Evolutionary conservation across 2,329 filamentous ascomycete genomes (phyloP).

Genomic region (Fusarium poae): DNA sequence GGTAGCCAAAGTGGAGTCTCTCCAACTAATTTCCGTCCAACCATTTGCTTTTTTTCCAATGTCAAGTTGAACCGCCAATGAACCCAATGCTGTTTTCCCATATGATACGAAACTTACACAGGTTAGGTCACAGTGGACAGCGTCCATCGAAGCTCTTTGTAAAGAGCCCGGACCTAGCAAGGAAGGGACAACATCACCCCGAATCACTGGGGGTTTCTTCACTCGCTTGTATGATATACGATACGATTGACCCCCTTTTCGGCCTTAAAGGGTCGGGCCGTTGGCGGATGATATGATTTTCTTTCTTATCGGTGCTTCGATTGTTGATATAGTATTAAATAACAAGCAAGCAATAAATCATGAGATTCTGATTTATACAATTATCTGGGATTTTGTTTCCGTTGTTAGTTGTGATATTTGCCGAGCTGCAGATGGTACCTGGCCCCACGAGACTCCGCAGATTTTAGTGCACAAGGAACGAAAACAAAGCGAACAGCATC

Average conservation of each 20-base stretch:
- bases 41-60: constrained; percentile 5
- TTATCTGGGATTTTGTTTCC: constrained; percentile 4
- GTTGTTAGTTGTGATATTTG: constrained; percentile 10
- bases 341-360: neutral
- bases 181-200: constrained; percentile 16
- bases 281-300: constrained; percentile 33
- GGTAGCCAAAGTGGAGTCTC: constrained; percentile 29
- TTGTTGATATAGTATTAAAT: neutral
- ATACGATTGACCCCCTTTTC: constrained; percentile 19
- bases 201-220: constrained; percentile 2
- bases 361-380: constrained; percentile 18
- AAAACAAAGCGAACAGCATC: constrained; percentile 22
- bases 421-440: constrained; percentile 1
- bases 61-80: neutral
- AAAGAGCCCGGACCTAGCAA: constrained; percentile 20
- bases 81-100: neutral
- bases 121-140: constrained; percentile 11
- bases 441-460: constrained; percentile 23
- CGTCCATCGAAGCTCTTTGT: constrained; percentile 2
- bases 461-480: constrained; percentile 1
- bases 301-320: neutral
- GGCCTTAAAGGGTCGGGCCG: constrained; percentile 37
- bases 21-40: constrained; percentile 12
- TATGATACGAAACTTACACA: constrained; percentile 12
- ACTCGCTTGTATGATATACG: constrained; percentile 18